phyloP scores from a whole-genome alignment of 176 grass and related monocot species.

The Elymus sibiricus region DNA sequence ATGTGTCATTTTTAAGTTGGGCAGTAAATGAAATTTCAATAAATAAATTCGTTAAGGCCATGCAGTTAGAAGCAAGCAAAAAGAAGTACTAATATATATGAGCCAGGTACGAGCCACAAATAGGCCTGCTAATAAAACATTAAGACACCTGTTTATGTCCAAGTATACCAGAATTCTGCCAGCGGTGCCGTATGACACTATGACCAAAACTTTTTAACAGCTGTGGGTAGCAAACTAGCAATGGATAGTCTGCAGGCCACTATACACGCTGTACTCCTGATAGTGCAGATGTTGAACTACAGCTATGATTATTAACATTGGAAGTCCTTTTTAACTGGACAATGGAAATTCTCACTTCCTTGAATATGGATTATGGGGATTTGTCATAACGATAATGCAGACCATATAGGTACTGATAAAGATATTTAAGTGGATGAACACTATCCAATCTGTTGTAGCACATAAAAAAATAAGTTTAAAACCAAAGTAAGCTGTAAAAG shows the following conservation, averaged over 20 bases:
- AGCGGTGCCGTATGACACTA: background rate
- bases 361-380: background rate
- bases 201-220: background rate
- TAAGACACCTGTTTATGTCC: background rate
- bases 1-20: background rate
- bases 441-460: background rate
- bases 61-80: background rate
- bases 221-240: slow-evolving; percentile 4
- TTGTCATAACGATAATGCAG: background rate
- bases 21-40: background rate
- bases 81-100: background rate
- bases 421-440: background rate
- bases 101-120: background rate
- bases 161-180: background rate
- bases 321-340: background rate
- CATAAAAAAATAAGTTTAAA: background rate
- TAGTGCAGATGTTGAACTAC: slow-evolving; percentile 5
- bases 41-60: slow-evolving; percentile 1
- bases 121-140: background rate
- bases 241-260: background rate
- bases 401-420: background rate
- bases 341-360: background rate
- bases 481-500: background rate
- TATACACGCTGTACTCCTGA: background rate
- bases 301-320: background rate